Base-by-base conservation (phyloP, 2,329 filamentous ascomycete genomes). In the Pseudogymnoascus verrucosus region DNA sequence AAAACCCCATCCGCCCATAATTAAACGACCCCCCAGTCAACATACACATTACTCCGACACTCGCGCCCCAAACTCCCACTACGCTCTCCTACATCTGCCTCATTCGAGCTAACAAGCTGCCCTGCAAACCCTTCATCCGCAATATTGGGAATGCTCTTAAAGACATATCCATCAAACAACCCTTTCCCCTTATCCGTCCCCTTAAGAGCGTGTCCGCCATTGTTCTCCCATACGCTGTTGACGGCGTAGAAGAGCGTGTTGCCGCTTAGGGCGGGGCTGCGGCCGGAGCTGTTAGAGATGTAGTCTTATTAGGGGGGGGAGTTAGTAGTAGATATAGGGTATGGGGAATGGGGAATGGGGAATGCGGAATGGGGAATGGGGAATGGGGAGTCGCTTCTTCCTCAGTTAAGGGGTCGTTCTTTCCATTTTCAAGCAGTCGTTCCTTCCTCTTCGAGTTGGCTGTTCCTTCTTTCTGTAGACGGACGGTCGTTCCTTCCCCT, bases 161-260 rank as follows among this genome's bases (percentile, higher is more conserved):
- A 79, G 65, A 74, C 74, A 69, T 79, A 79, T 37, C 78, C 78
- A 66, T 80, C 78, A 21, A 79, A 69, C 4, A 78, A 65, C 3
- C 72, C 72, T 12, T 71, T 71, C 59, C 65, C 67, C 37, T 67
- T 70, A 4, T 62, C 62, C 36, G 68, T 70, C 19, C 75, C 71
- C 54, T 77, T 79, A 64, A 82, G 80, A 34, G 75, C 74, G 70
- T 81, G 78, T 61, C 78, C 76, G 7, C 70, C 71, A 67, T 74
- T 76, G 64, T 74, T 68, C 63, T 71, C 69, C 69, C 75, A 79
- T 68, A 74, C 74, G 69, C 75, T 77, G 71, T 77, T 77, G 61
- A 75, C 72, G 63, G 74, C 75, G 63, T 77, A 77, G 70, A 70
- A 69, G 65, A 71, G 68, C 63, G 72, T 73, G 57, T 73, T 70